A percentile compares a stretch with the other conserved stretches of the same genome.
Evolutionary conservation across 352 stramenopile species (phyloP).

Genomic region (Blastocystis sp.): DNA sequence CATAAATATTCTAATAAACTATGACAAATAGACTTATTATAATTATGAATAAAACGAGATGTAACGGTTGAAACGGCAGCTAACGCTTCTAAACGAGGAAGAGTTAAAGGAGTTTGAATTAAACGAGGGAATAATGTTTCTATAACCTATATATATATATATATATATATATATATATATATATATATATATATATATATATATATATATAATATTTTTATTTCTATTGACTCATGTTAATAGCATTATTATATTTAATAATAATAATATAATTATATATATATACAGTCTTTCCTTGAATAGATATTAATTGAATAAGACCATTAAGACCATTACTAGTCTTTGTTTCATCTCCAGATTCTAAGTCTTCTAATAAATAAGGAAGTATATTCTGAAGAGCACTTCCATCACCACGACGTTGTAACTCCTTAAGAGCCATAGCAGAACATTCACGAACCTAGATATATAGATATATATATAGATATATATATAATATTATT

Average conservation of each 20-base stretch:
- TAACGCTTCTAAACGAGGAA: conserved; percentile 65
- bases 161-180: too few relatives aligned
- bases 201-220: too few relatives aligned
- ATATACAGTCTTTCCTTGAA: conserved; percentile 78
- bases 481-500: too few relatives aligned
- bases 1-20: too few relatives aligned
- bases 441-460: conserved; percentile 69
- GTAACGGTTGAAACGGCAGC: conserved; percentile 74
- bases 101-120: conserved; percentile 60
- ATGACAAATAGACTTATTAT: too few relatives aligned
- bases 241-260: too few relatives aligned
- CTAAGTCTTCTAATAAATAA: conserved; percentile 72
- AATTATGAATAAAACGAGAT: conserved; percentile 69
- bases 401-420: conserved; percentile 72
- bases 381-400: conserved; percentile 90
- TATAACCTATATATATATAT: too few relatives aligned
- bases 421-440: conserved; percentile 83
- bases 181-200: too few relatives aligned
- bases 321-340: conserved; percentile 70
- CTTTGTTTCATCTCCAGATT: conserved; percentile 49
- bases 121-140: conserved; percentile 84
- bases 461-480: too few relatives aligned
- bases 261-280: too few relatives aligned
- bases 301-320: conserved; percentile 80
- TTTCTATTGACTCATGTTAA: too few relatives aligned